Evolutionary conservation across 73 alveolate species (phyloP).

Genomic region (Paramecium biaurelia): DNA sequence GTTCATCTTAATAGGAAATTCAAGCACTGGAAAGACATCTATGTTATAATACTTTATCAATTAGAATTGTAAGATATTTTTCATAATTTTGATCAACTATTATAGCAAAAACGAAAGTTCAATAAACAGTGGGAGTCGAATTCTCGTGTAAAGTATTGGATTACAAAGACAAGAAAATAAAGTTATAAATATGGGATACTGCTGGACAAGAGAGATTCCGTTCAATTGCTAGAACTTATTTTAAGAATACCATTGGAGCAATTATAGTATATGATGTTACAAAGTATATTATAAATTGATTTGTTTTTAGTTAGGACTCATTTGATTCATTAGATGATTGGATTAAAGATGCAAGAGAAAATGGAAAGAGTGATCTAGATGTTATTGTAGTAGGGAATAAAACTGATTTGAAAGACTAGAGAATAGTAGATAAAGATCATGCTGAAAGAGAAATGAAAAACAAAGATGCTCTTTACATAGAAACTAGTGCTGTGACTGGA

Average conservation of each 20-base stretch:
- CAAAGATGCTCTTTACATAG: not conserved
- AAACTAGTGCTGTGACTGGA: conserved; percentile 19
- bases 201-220: conserved; percentile 81
- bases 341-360: conserved; percentile 82
- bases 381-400: conserved; percentile 81
- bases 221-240: conserved; percentile 13
- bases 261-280: conserved; percentile 82
- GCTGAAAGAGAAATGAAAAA: not conserved
- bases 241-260: conserved; percentile 86
- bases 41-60: conserved; percentile 49
- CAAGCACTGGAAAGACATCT: conserved; percentile 67
- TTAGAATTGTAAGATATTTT: conserved; percentile 42
- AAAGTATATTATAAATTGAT: not conserved
- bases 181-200: conserved; percentile 91
- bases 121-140: conserved; percentile 89
- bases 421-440: conserved; percentile 45
- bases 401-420: conserved; percentile 67
- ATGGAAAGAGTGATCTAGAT: conserved; percentile 74
- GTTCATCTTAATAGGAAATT: conserved; percentile 67
- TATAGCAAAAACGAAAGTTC: conserved; percentile 50
- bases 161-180: conserved; percentile 74
- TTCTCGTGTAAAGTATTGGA: conserved; percentile 77
- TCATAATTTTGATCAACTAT: not conserved
- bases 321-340: conserved; percentile 72
- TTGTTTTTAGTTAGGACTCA: conserved; percentile 68